Evolutionary conservation across 2,329 filamentous ascomycete species (phyloP).

Genomic region (Diaporthe capsici): DNA sequence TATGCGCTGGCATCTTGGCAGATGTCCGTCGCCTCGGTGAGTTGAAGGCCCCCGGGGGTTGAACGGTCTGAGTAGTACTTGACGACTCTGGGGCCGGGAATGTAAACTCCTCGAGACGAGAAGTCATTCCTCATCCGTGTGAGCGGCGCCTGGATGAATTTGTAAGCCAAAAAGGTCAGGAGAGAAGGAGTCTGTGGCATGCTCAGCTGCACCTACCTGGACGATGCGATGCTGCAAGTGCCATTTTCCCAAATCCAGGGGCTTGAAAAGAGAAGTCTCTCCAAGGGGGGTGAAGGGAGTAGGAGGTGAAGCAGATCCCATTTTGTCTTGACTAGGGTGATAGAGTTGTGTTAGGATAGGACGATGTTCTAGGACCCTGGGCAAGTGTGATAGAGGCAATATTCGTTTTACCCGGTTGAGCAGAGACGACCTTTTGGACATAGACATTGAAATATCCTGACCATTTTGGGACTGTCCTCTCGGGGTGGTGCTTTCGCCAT

Average conservation of each 20-base stretch:
- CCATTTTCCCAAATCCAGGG: conserved; percentile 52
- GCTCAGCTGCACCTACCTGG: conserved; percentile 46
- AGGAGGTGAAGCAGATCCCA: conserved; percentile 35
- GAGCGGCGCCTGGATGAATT: conserved; percentile 45
- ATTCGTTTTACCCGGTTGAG: not conserved
- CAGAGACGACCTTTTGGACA: not conserved
- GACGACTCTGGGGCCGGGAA: conserved; percentile 48
- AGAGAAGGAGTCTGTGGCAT: not conserved
- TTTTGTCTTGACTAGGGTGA: not conserved
- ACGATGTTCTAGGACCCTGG: not conserved
- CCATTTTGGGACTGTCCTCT: not conserved
- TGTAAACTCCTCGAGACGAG: conserved; percentile 52
- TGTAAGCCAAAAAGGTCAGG: not conserved
- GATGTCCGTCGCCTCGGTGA: conserved; percentile 51
- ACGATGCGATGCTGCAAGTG: conserved; percentile 54
- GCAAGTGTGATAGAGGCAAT: not conserved
- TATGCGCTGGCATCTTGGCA: conserved; percentile 48
- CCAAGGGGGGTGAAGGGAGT: conserved; percentile 41
- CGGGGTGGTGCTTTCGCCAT: not conserved
- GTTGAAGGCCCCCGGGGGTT: conserved; percentile 49
- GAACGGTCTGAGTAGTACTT: conserved; percentile 53
- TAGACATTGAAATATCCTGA: conserved; percentile 8
- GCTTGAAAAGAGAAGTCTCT: conserved; percentile 51
- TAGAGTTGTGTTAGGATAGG: too few species aligned
- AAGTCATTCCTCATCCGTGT: conserved; percentile 50